Base-by-base conservation (phyloP, 2,329 filamentous ascomycete species). In the Fusarium cicatricum region DNA sequence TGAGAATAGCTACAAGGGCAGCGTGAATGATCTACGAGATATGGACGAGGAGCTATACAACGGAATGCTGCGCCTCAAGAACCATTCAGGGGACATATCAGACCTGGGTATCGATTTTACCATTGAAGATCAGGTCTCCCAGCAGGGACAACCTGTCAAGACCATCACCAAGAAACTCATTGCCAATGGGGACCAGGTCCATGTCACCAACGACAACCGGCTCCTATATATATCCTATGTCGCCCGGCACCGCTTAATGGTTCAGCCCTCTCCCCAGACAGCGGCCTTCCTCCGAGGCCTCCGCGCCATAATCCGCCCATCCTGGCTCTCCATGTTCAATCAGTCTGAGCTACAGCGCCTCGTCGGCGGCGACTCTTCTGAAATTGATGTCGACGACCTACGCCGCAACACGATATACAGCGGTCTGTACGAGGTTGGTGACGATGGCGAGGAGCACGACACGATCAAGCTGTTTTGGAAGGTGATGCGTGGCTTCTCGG, bases 281-380 rank as follows among this genome's bases (percentile, higher is more conserved):
- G 83, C 87, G 17, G 92, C 92, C 2, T 99, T 99, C 73, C 83
- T 99, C 8, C 87, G 87, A 51, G 95, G 95, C 0, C 85, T 99
- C 1, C 87, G 90, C 17, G 83, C 88, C 62, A 96, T 99, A 70
- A 95, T 99, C 62, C 89, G 93, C 54, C 93, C 94, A 0, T 86
- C 86, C 4, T 99, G 95, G 95, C 83, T 99, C 5, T 92, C 90
- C 68, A 98, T 99, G 95, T 99, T 99, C 80, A 99, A 99, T 74
- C 94, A 97, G 73, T 86, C 86, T 3, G 95, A 99, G 73, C 83
- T 99, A 5, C 95, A 98, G 76, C 95, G 91, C 2, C 87, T 99
- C 6, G 90, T 99, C 14, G 91, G 92, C 47, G 95, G 95, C 37
- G 92, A 96, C 66, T 89, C 87, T 23, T 88, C 88, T 10, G 88